Percentiles rank a stretch among this genome's conserved stretches.
These are phyloP conservation scores for Wolfiporia cocos DNA, from an alignment of 1,284 basidiomycete genomes.

Conservation along the genomic window DNA sequence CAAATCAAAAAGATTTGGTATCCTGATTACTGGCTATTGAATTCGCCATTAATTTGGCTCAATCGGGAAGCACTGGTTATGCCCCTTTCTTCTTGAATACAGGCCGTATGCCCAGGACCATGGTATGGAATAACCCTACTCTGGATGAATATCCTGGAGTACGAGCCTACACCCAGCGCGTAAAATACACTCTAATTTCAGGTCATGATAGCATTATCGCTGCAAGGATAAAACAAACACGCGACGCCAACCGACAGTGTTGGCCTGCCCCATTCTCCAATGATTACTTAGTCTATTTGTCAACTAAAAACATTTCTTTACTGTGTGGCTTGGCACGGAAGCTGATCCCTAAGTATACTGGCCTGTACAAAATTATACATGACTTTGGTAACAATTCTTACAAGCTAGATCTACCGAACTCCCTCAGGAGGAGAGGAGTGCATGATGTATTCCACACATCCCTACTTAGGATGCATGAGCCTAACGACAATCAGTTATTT, in stretches of 20 bases:
- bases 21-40: constrained; percentile 28
- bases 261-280: constrained; percentile 3
- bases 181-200: constrained; percentile 3
- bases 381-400: constrained; percentile 10
- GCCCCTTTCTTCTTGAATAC: constrained; percentile 23
- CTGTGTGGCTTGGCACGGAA: constrained; percentile 15
- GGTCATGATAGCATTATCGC: constrained; percentile 20
- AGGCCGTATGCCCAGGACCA: constrained; percentile 10
- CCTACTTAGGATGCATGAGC: constrained; percentile 18
- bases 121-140: constrained; percentile 4
- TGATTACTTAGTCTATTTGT: constrained; percentile 17
- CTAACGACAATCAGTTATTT: constrained; percentile 24
- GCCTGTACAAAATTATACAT: constrained; percentile 8
- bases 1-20: constrained; percentile 32
- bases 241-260: constrained; percentile 13
- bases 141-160: constrained; percentile 10
- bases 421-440: constrained; percentile 18
- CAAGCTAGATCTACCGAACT: constrained; percentile 20
- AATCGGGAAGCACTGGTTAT: constrained; percentile 26
- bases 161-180: constrained; percentile 10
- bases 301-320: constrained; percentile 20
- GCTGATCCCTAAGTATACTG: constrained; percentile 22
- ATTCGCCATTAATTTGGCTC: constrained; percentile 24
- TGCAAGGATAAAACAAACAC: constrained; percentile 10
- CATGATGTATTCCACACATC: constrained; percentile 26